phyloP scores from a whole-genome alignment of 225 moss, liverwort and hornwort species.

The Straminergon stramineum region DNA sequence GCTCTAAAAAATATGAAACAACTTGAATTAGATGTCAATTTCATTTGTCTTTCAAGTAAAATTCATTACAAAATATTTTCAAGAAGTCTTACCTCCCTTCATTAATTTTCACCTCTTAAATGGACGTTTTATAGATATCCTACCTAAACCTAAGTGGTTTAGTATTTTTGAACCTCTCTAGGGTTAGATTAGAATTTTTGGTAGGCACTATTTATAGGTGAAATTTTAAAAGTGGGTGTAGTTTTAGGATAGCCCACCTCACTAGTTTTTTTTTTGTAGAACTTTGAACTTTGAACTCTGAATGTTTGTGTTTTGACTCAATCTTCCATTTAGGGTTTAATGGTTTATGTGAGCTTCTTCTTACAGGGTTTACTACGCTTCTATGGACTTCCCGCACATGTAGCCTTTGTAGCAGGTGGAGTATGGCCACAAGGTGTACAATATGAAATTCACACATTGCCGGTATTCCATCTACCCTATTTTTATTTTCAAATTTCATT shows the following conservation, averaged over 20 bases:
- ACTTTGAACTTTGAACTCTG: background rate
- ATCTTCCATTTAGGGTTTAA: background rate
- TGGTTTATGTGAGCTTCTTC: background rate
- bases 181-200: background rate
- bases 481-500: background rate
- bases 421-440: conserved; percentile 47
- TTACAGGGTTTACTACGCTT: conserved; percentile 40
- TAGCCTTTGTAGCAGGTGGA: conserved; percentile 32
- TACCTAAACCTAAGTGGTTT: background rate
- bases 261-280: background rate
- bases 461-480: background rate
- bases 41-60: background rate
- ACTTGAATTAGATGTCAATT: background rate
- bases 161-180: background rate
- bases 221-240: fast-evolving
- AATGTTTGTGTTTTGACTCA: background rate
- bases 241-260: background rate
- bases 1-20: background rate
- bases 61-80: background rate
- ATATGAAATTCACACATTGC: conserved; percentile 43
- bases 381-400: conserved; percentile 31
- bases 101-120: background rate
- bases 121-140: fast-evolving
- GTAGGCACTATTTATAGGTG: background rate
- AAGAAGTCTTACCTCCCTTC: background rate